Percentiles rank a stretch among this genome's conserved stretches.
phyloP scores from a whole-genome alignment of 1,284 basidiomycete species.

The Cryptococcus sp. region DNA sequence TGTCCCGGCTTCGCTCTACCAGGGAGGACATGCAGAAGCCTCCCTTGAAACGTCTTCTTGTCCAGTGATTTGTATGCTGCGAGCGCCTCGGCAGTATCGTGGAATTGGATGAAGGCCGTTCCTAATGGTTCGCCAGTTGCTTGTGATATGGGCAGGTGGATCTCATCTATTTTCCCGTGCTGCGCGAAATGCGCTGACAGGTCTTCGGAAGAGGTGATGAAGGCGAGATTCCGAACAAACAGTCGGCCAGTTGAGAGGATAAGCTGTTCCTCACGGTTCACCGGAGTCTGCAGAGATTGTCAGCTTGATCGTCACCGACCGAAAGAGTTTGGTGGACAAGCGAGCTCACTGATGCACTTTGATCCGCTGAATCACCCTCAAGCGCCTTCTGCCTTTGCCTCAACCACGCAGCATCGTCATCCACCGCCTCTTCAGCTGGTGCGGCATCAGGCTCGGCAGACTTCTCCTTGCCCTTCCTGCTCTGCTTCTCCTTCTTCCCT shows the following conservation, averaged over 20 bases:
- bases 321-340: slow-evolving; percentile 1
- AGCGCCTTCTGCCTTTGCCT: slow-evolving; percentile 55
- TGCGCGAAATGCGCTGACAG: slow-evolving; percentile 67
- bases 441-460: slow-evolving; percentile 27
- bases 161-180: slow-evolving; percentile 74
- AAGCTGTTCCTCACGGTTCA: slow-evolving; percentile 57
- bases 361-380: slow-evolving; percentile 25
- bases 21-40: slow-evolving; percentile 84
- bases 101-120: slow-evolving; percentile 77
- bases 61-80: slow-evolving; percentile 78
- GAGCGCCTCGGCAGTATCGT: slow-evolving; percentile 66
- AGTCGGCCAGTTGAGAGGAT: slow-evolving; percentile 79
- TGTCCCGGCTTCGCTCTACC: slow-evolving; percentile 61
- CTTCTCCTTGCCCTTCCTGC: slow-evolving; percentile 65
- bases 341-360: slow-evolving; percentile 18
- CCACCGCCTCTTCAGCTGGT: slow-evolving; percentile 45
- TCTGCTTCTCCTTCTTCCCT: slow-evolving; percentile 55
- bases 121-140: slow-evolving; percentile 71
- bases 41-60: slow-evolving; percentile 85
- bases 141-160: slow-evolving; percentile 75
- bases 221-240: slow-evolving; percentile 89
- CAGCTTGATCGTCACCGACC: slow-evolving; percentile 15
- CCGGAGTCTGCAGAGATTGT: slow-evolving; percentile 7
- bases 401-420: slow-evolving; percentile 70
- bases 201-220: slow-evolving; percentile 75